Base-by-base conservation (phyloP, 179 eudicot species). In the Spergularia azorica region DNA sequence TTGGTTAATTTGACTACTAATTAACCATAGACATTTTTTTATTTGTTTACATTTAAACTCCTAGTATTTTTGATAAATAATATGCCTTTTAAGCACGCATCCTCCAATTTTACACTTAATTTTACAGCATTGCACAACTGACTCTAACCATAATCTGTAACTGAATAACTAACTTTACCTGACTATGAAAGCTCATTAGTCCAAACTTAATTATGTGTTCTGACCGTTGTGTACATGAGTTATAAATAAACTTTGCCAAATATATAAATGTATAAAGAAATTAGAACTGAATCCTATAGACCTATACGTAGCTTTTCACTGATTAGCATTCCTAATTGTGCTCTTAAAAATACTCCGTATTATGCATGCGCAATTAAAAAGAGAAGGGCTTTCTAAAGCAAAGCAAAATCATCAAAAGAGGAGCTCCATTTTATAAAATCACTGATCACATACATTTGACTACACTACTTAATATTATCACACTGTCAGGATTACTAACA, bases 301-400 rank as follows among this genome's bases (percentile, higher is more conserved):
- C n/a, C n/a, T 12, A 57, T 61, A 32, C 32, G 62, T 77, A 51
- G 3, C 63, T 68, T 79, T 74, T 74, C 70, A 79, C 63, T 62
- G 75, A 79, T 74, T 63, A 75, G 69, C 39, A 74, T 50, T 43
- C 71, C 71, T 39, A 52, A 65, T 76, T 36, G n/a, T 52, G 12
- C 12, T 13, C 63, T 43, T 80, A 56, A 26, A 26, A 26, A 26
- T 26, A 26, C 32, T 26, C 32, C 32, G 32, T 51, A 13, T 64
- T 60, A 57, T 72, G 83, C 83, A 77, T 76, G 83, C 83, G 83
- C 74, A 81, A 66, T 41, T 41, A 48, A 58, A 61, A 21, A 43
- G 62, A 59, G 9, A 52, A 52, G 14, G 52, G 18, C 59, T 56
- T 32, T 4, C 64, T 43, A 43, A 43, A 4, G 5, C 48, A 43